These are phyloP conservation scores for Excoecaria agallocha DNA, from an alignment of 345 rosid species.

Conservation along the genomic window DNA sequence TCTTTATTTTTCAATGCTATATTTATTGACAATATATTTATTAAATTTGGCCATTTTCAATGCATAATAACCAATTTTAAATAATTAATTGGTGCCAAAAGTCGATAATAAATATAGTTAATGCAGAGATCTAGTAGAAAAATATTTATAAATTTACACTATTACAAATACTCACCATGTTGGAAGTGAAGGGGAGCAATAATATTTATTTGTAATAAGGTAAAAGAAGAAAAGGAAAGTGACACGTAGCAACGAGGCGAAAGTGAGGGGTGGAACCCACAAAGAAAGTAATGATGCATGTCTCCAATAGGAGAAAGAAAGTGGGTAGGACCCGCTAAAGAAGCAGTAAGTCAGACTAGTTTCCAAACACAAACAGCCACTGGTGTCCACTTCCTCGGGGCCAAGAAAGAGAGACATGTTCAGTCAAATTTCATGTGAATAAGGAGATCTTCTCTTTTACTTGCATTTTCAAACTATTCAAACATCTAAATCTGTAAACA, in stretches of 20 bases:
- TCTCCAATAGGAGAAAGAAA: slow-evolving; percentile 17
- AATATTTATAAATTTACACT: too few species aligned
- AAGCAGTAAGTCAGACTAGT: background rate
- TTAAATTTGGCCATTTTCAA: too few species aligned
- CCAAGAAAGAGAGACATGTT: slow-evolving; percentile 12
- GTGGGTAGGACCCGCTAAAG: slow-evolving; percentile 11
- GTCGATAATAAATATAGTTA: too few species aligned
- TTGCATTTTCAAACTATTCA: slow-evolving; percentile 8
- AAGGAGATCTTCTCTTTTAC: background rate
- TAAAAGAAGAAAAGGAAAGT: background rate
- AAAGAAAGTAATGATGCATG: slow-evolving; percentile 5
- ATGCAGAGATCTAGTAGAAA: too few species aligned
- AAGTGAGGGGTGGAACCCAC: background rate
- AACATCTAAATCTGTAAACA: too few species aligned
- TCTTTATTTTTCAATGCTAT: too few species aligned
- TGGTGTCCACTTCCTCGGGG: slow-evolving; percentile 11
- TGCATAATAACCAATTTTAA: too few species aligned
- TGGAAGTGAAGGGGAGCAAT: too few species aligned
- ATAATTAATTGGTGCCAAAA: too few species aligned
- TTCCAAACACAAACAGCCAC: slow-evolving; percentile 16
- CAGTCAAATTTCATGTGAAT: slow-evolving; percentile 19
- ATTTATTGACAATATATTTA: too few species aligned
- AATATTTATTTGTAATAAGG: background rate
- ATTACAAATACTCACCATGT: too few species aligned
- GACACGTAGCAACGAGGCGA: background rate